Conservation (phyloP, 2,329 filamentous ascomycete species). For the Sporothrix schenckii region DNA sequence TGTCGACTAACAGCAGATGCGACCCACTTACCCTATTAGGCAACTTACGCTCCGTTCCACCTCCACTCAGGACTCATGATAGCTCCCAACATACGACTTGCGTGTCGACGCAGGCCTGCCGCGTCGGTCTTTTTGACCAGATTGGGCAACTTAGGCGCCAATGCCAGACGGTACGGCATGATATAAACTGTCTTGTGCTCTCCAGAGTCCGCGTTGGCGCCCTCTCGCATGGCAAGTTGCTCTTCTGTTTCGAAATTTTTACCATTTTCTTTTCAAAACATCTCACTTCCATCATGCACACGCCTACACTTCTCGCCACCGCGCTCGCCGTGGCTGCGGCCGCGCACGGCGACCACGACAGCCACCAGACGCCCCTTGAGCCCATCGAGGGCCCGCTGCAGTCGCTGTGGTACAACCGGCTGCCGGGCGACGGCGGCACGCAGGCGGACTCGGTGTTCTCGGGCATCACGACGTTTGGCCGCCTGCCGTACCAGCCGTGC, state of each 20-base stretch:
- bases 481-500: conserved; percentile 76
- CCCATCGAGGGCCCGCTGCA: conserved; percentile 69
- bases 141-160: conserved; percentile 7
- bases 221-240: too few species aligned
- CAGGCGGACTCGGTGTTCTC: conserved; percentile 90
- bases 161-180: background rate
- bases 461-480: conserved; percentile 83
- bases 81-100: background rate
- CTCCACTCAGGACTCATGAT: too few species aligned
- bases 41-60: conserved; percentile 18
- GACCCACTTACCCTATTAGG: conserved; percentile 8
- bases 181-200: conserved; percentile 12
- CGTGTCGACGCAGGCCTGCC: background rate
- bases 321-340: conserved; percentile 51
- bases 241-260: too few species aligned
- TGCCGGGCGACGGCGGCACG: conserved; percentile 82
- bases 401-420: conserved; percentile 77
- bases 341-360: conserved; percentile 62
- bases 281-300: background rate
- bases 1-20: background rate
- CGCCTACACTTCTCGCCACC: conserved; percentile 13
- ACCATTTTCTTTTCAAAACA: too few species aligned
- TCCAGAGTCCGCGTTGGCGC: background rate
- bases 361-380: conserved; percentile 59
- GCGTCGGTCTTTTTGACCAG: background rate